Evolutionary conservation across 768 basidiomycete species (phyloP), one percentile per base, ranked within the genome.

Genomic region (Boletus subcaerulescens): DNA sequence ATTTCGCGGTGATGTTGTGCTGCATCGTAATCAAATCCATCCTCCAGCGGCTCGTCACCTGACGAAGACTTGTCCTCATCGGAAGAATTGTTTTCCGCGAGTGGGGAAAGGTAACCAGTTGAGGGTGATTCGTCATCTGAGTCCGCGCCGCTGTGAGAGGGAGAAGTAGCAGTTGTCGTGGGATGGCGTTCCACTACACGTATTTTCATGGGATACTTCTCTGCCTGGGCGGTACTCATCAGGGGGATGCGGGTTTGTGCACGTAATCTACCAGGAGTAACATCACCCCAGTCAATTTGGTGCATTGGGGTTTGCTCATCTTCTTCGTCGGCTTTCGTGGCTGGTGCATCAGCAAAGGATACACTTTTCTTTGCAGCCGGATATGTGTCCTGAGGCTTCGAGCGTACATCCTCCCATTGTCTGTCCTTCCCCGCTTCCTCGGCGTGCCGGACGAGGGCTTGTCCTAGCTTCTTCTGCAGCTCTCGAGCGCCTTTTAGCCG

Each of bases 401-500:
- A 45, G 20, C 50, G 47, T 29, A 56, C 33, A 8, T 73, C 65
- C 48, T 73, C 67, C 35, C 66, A 73, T 48, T 71, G 69, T 22
- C 1, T 20, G 3, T 33, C 44, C 29, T 75, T 72, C 35, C 72
- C 77, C 36, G 71, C 62, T 52, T 75, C 74, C 7, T 75, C 69
- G 15, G 45, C 50, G 52, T 77, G 77, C 44, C 69, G 68, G 39
- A 91, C 54, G 38, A 91, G 74, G 0, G 87, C 83, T 60, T 78
- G 83, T 3, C 88, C 89, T 87, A 92, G 89, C 72, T 83, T 88
- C 75, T 83, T 87, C 67, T 89, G 87, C 66, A 89, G 71, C 54
- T 85, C 76, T 39, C 68, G 72, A 18, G 73, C 65, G 18, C 69
- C 65, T 53, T 71, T 76, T 26, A 77, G 49, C 40, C 57, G 70